These are phyloP conservation scores for Aegilops umbellulata DNA, from an alignment of 176 grass and related monocot genomes.

Conservation along the genomic window DNA sequence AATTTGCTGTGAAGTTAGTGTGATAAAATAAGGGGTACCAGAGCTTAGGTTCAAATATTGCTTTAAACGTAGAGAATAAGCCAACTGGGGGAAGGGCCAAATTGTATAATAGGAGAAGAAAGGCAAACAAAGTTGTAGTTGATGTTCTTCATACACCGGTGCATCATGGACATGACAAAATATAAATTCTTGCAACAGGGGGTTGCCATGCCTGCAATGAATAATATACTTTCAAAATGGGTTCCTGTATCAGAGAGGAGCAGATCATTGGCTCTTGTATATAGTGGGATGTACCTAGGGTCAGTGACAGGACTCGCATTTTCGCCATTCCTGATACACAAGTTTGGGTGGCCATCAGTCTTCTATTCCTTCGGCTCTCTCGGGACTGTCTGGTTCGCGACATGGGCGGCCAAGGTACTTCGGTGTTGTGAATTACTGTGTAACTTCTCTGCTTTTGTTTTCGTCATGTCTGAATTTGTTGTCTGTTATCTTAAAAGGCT, in stretches of 20 bases:
- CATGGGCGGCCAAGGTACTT: conserved; percentile 71
- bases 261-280: conserved; percentile 82
- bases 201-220: conserved; percentile 99
- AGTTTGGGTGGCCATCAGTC: conserved; percentile 89
- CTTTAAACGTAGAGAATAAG: neutral
- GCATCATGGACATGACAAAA: conserved; percentile 8
- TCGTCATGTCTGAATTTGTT: conserved; percentile 8
- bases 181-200: conserved; percentile 52
- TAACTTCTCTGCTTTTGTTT: neutral
- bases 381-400: conserved; percentile 67
- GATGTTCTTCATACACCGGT: neutral
- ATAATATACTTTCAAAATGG: conserved; percentile 97
- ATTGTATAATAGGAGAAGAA: neutral
- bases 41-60: neutral
- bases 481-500: conserved; percentile 46
- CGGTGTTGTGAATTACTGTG: conserved; percentile 11
- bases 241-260: conserved; percentile 89
- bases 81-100: neutral
- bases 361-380: conserved; percentile 94
- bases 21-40: neutral
- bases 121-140: neutral
- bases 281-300: conserved; percentile 97
- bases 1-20: neutral
- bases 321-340: conserved; percentile 89
- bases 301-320: conserved; percentile 95